Base-by-base conservation (phyloP, 345 rosid genomes). In the Linum tenue region DNA sequence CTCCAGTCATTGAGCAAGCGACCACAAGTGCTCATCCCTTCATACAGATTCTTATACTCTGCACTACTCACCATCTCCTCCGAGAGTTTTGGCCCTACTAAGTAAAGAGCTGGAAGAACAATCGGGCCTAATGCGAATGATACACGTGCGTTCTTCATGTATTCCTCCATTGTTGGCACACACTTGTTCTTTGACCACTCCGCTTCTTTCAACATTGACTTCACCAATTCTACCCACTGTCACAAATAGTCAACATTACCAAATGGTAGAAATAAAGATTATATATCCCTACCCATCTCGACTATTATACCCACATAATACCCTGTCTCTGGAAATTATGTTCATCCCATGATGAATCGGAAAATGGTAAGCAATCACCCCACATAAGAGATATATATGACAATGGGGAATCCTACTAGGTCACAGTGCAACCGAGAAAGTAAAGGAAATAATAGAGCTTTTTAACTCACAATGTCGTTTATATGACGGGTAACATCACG, bases 121-220 rank as follows among this genome's bases (percentile, higher is more conserved):
- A 88, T 81, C 2, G 97, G 99, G 62, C 95, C 99, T 69, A 94
- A 71, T 55, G 96, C 96, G 69, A 86, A 78, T 63, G 96, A 90
- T 40, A 80, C 37, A 42, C 75, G 77, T 2, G 77, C 97, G 64
- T 86, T 90, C n/a, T 56, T 59, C 87, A 90, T 86, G 72, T 90
- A 94, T 65, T 88, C 83, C 51, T 82, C 86, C 59, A 86, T 62
- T 3, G 85, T 77, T 9, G 92, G 97, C 35, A 79, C 80, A 8
- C 75, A 48, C 70, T 77, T 84, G 65, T 73, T 76, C 60, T 80
- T 72, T 0, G 68, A 56, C 89, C 96, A 86, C 73, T 76, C 72
- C 2, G 85, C 77, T 80, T 94, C 97, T 55, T 39, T 72, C 73
- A 69, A 56, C 90, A 82, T 84, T 50, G 96, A 80, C 75, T 79